Base-by-base conservation (phyloP, 1,284 basidiomycete genomes). In the Sporisorium reilianum region DNA sequence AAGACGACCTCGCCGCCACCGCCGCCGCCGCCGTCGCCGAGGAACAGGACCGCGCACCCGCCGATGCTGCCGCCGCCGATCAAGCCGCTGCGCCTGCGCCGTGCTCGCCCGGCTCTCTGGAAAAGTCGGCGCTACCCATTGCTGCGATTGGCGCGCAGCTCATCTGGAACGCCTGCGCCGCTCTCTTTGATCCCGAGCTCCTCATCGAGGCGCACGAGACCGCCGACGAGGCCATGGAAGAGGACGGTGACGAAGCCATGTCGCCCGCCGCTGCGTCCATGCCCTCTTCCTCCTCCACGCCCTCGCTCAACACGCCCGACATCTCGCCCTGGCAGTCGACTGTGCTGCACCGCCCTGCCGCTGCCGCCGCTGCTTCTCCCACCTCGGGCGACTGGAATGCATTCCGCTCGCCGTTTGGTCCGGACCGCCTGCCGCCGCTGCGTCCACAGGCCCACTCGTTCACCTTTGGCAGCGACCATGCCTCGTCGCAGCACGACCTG, bases 131-230 rank as follows among this genome's bases (percentile, higher is more conserved):
- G 12, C 64, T 82, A 26, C 72, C 80, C 12, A 75, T 84, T 14
- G 77, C 80, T 8, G 70, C 57, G 4, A 76, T 84, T 20, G 80
- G 80, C 18, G 81, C 79, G 2, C 81, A 84, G 67, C 68, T 82
- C n/a, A 63, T 83, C 50, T 83, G 81, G 80, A 65, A 66, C 10
- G 75, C 78, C 1, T 80, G 77, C 45, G 68, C 80, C 16, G 78
- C 71, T 41, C 74, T 73, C 45, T 73, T 69, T 45, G 78, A 64
- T 30, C 78, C 71, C 23, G 75, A 62, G 23, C 63, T 72, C 9
- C 40, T 75, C 18, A 36, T 52, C 52, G 60, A 65, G 44, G 66
- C 68, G 10, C 64, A 73, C 55, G 67, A 58, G 50, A 60, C 57
- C 10, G 41, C 40, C 12, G 69, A 73, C 34, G 70, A 70, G 59